phyloP scores from a whole-genome alignment of 163 green algal species.

The Smithsoniella earleae region DNA sequence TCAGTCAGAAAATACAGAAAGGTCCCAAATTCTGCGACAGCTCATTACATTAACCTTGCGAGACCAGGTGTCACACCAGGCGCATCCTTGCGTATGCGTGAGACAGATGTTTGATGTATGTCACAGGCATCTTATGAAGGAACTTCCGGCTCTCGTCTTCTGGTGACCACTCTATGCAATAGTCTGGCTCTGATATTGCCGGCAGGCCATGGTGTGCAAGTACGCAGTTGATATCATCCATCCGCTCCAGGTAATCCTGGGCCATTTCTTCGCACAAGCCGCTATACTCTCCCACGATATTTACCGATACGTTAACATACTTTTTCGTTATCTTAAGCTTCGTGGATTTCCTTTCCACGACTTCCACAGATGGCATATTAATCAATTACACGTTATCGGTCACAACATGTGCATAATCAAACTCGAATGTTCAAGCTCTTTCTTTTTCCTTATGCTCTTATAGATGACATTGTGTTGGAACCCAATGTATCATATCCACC shows the following conservation, averaged over 20 bases:
- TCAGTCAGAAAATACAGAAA: no score
- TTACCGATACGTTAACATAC: conserved; percentile 1
- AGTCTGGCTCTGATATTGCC: conserved; percentile 16
- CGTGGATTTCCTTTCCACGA: no score
- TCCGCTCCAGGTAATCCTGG: conserved; percentile 19
- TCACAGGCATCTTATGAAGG: background rate
- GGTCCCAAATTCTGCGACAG: no score
- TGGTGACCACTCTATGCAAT: conserved; percentile 4
- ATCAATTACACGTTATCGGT: no score
- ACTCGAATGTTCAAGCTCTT: no score
- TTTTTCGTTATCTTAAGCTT: background rate
- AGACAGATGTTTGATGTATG: background rate
- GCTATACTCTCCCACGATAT: conserved; percentile 23
- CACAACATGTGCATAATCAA: no score
- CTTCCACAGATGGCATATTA: no score
- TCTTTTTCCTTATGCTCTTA: no score
- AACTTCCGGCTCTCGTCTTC: background rate
- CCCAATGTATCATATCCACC: no score
- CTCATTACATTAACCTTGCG: no score
- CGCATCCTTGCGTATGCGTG: background rate
- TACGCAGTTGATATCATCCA: conserved; percentile 6
- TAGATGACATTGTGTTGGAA: no score
- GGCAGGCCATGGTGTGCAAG: background rate
- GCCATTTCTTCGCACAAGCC: background rate
- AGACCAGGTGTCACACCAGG: background rate